phyloP scores from a whole-genome alignment of 148 eudicot species.

The Rhododendron williamsianum region DNA sequence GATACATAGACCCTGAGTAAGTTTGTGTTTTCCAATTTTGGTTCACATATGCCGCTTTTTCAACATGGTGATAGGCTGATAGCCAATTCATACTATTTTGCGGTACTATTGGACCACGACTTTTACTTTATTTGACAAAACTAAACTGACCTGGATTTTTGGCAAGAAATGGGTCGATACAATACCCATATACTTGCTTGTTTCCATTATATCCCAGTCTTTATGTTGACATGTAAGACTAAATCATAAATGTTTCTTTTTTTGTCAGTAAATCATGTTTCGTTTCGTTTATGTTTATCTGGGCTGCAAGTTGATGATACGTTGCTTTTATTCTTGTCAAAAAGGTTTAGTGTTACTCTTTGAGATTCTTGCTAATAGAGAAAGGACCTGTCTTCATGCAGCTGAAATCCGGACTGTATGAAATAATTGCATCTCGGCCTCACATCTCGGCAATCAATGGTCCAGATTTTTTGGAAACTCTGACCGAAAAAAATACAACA shows the following conservation, averaged over 20 bases:
- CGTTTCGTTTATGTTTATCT: background rate
- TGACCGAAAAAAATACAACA: no score
- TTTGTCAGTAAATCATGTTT: background rate
- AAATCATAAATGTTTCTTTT: background rate
- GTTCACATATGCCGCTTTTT: background rate
- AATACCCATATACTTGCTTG: background rate
- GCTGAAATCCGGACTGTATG: background rate
- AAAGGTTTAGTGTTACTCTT: background rate
- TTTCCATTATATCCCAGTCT: background rate
- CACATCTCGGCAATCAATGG: no score
- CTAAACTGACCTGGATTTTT: background rate
- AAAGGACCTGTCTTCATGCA: background rate
- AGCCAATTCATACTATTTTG: background rate
- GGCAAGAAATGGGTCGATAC: background rate
- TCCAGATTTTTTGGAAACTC: no score
- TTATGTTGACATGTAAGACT: background rate
- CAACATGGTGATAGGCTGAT: background rate
- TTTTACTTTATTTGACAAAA: background rate
- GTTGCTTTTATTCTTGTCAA: background rate
- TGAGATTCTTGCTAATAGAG: background rate
- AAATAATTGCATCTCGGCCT: background rate
- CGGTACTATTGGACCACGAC: background rate
- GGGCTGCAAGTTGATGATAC: background rate
- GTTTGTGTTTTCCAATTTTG: background rate
- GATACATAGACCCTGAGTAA: conserved; percentile 9